These are phyloP conservation scores for Trichoderma koningii DNA, from an alignment of 2,329 filamentous ascomycete genomes.

Conservation along the genomic window DNA sequence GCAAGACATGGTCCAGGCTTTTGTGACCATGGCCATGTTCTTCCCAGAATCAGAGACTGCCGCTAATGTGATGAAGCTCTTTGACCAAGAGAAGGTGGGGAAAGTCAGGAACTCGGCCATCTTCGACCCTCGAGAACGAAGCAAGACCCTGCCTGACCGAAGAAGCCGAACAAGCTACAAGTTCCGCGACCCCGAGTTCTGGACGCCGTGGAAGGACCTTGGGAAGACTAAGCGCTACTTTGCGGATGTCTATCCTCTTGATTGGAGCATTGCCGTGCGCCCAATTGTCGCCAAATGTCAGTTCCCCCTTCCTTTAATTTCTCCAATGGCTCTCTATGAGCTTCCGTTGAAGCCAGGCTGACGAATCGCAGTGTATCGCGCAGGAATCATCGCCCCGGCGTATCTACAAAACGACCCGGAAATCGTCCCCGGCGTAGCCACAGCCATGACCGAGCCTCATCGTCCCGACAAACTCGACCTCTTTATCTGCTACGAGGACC, in stretches of 20 bases:
- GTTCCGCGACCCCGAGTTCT: constrained; percentile 32
- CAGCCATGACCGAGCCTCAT: constrained; percentile 34
- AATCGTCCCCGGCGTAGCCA: constrained; percentile 32
- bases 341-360: not conserved
- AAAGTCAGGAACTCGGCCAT: constrained; percentile 30
- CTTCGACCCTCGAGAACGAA: constrained; percentile 32
- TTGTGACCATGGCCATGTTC: constrained; percentile 35
- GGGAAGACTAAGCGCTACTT: constrained; percentile 26
- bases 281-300: constrained; percentile 33
- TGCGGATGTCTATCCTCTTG: constrained; percentile 33
- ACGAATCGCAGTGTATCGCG: constrained; percentile 33
- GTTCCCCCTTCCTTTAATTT: constrained; percentile 21
- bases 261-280: constrained; percentile 36
- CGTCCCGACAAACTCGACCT: constrained; percentile 35
- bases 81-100: constrained; percentile 30
- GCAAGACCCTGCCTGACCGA: constrained; percentile 32
- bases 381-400: constrained; percentile 33
- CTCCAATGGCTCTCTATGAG: too few relatives aligned
- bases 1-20: constrained; percentile 34
- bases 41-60: constrained; percentile 30
- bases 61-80: constrained; percentile 29
- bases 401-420: constrained; percentile 31
- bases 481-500: constrained; percentile 37
- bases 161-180: constrained; percentile 33
- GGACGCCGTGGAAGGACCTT: constrained; percentile 33